These are phyloP conservation scores for Coniferiporia weirii DNA, from an alignment of 1,284 basidiomycete species.

Conservation along the genomic window DNA sequence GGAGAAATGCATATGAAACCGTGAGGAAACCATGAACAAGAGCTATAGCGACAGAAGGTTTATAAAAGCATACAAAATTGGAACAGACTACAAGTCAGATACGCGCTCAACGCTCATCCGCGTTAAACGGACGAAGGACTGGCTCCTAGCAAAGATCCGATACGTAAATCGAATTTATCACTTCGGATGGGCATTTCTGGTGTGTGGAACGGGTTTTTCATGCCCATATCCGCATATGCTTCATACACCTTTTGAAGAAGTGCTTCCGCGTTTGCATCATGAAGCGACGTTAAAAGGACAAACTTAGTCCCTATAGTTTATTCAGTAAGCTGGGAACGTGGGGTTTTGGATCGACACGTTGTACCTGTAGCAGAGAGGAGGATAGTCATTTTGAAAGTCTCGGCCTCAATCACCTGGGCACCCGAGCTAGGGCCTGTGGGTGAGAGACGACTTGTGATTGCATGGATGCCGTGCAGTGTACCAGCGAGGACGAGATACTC, in stretches of 20 bases:
- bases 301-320: conserved; percentile 87
- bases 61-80: too few relatives aligned
- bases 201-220: conserved; percentile 99
- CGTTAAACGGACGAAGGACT: not conserved
- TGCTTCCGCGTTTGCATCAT: conserved; percentile 69
- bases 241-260: conserved; percentile 84
- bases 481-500: conserved; percentile 97
- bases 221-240: conserved; percentile 87
- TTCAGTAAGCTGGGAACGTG: not conserved
- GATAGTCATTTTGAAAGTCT: conserved; percentile 88
- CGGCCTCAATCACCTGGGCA: conserved; percentile 90
- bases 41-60: too few relatives aligned
- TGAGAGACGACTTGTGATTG: conserved; percentile 89
- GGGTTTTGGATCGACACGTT: conserved; percentile 23
- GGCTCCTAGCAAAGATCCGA: conserved; percentile 53
- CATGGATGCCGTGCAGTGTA: conserved; percentile 96
- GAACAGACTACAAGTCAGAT: too few relatives aligned
- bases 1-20: too few relatives aligned
- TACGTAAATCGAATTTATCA: conserved; percentile 80
- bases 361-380: conserved; percentile 90
- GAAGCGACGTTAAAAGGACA: conserved; percentile 80
- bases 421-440: conserved; percentile 82
- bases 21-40: too few relatives aligned
- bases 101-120: not conserved
- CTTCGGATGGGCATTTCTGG: conserved; percentile 98